Base-by-base conservation (phyloP, 352 stramenopile species). In the Phytopythium aichiense region DNA sequence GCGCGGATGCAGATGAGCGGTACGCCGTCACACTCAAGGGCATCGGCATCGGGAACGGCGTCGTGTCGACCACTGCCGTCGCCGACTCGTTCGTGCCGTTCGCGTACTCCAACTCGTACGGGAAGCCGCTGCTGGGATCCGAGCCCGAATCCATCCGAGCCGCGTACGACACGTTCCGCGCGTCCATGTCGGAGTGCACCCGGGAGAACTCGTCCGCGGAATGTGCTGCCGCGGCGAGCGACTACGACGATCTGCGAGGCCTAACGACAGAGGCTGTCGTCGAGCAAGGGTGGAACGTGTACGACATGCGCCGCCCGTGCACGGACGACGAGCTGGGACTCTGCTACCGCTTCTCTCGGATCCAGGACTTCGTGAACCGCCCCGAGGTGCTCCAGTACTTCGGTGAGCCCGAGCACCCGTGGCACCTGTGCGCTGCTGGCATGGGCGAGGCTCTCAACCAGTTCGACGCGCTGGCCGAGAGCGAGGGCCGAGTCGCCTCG, bases 21-120 rank as follows among this genome's bases (percentile, higher is more conserved):
- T 85, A 71, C 64, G 56, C 64, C 42, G 48, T 62, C 3, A 63
- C 61, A 9, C 66, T 97, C 31, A 91, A 92, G 59, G 91, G 91
- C 7, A 80, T 98, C n/a, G 89, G 72, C 25, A 91, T 95, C 23
- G 87, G 87, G 18, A 92, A 95, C 61, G 87, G 85, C 0, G 69
- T 91, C 7, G 82, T 90, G 20, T 94, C 85, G 20, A 67, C 76
- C 2, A 73, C 42, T 18, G 69, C 83, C 4, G 65, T 79, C 35
- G 63, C 77, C 25, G 61, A 86, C 42, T 85, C 82, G 20, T 75
- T 74, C 56, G 63, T 89, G 6, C 61, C 76, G 1, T 93, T 87
- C 60, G 74, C 75, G 7, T 55, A 58, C 38, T 62, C 63, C 0
- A 88, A 84, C 45, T 48, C 68, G 13, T 85, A 87, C 56, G 65